phyloP scores from a whole-genome alignment of 306 rosid genomes.

The Carpinus viminea region DNA sequence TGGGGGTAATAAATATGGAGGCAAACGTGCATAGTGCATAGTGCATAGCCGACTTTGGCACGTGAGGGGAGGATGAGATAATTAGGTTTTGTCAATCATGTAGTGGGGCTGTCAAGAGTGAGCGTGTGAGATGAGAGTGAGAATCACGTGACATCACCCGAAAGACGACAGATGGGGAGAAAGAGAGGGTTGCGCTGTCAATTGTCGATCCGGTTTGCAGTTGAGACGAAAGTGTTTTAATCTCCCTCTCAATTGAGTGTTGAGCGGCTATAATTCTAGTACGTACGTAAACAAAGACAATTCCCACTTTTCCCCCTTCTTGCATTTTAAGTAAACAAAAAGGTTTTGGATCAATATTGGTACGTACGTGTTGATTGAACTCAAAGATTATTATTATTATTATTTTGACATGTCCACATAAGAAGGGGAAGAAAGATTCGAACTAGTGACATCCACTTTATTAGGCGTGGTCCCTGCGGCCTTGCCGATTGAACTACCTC shows the following conservation, averaged over 20 bases:
- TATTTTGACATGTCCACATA: too few relatives aligned
- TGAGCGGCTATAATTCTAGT: conserved; percentile 25
- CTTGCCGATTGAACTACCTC: too few relatives aligned
- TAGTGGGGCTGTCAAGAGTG: conserved; percentile 51
- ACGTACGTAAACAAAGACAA: conserved; percentile 28
- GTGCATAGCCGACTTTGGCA: conserved; percentile 63
- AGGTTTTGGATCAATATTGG: too few relatives aligned
- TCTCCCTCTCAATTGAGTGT: conserved; percentile 40
- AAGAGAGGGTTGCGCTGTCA: conserved; percentile 61
- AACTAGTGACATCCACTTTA: too few relatives aligned
- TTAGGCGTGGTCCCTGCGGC: too few relatives aligned
- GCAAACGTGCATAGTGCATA: conserved; percentile 41
- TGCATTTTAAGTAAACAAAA: conserved; percentile 41
- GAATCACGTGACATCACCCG: conserved; percentile 69
- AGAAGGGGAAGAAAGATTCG: too few relatives aligned
- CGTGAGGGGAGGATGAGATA: conserved; percentile 46
- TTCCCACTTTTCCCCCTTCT: conserved; percentile 33
- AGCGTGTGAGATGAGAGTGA: conserved; percentile 61
- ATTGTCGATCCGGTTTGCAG: conserved; percentile 52
- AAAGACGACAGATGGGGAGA: conserved; percentile 39
- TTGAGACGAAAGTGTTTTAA: conserved; percentile 47
- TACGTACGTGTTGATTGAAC: too few relatives aligned
- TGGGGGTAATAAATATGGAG: not conserved
- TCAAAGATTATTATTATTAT: too few relatives aligned
- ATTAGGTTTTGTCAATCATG: conserved; percentile 39